phyloP scores from a whole-genome alignment of 2,329 filamentous ascomycete species.

The Domatiomyces catenatus region DNA sequence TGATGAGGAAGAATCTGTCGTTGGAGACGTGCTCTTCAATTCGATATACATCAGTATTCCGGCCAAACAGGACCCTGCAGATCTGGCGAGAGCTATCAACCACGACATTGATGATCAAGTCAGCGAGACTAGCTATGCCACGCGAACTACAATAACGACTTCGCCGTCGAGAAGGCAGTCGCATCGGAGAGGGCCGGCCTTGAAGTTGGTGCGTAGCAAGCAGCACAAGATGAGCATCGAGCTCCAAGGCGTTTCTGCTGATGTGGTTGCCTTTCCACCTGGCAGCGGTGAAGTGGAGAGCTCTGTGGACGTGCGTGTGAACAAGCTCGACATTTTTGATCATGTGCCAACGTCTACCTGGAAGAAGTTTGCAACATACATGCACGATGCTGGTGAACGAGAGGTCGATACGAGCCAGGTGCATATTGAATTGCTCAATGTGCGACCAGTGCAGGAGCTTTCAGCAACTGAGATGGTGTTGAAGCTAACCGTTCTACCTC shows the following conservation, averaged over 20 bases:
- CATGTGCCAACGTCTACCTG: constrained; percentile 90
- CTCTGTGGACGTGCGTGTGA: constrained; percentile 69
- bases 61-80: constrained; percentile 66
- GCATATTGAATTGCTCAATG: constrained; percentile 73
- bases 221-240: constrained; percentile 94
- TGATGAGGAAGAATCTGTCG: constrained; percentile 65
- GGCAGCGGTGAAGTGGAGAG: constrained; percentile 67
- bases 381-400: constrained; percentile 70
- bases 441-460: constrained; percentile 69
- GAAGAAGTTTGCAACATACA: constrained; percentile 95
- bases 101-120: constrained; percentile 69
- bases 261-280: constrained; percentile 66
- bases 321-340: constrained; percentile 79
- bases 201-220: constrained; percentile 70
- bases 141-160: constrained; percentile 41
- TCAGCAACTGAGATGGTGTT: constrained; percentile 82
- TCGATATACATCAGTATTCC: constrained; percentile 96
- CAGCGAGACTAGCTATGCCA: constrained; percentile 78
- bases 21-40: constrained; percentile 94
- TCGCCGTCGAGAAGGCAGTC: constrained; percentile 24
- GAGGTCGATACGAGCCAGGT: constrained; percentile 81
- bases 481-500: constrained; percentile 60
- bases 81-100: constrained; percentile 73
- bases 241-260: constrained; percentile 65
- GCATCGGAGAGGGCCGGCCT: constrained; percentile 32